Evolutionary conservation across 1,284 basidiomycete genomes (phyloP).

Genomic region (Apiotrichum brassicae): DNA sequence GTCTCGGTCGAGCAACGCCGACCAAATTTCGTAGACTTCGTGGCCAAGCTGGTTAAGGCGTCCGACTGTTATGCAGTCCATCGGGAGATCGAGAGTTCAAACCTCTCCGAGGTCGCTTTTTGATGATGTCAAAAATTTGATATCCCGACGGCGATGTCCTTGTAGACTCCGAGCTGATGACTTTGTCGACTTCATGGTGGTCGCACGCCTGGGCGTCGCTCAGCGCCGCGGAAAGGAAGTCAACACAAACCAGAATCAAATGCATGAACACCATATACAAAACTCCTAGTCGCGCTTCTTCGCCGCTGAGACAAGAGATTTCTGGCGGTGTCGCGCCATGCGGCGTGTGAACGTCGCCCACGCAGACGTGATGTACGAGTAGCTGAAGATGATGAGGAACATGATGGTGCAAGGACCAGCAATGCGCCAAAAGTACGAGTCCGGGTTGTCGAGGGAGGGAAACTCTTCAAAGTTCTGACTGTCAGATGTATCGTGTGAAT

Average conservation of each 20-base stretch:
- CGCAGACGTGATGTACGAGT: conserved; percentile 31
- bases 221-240: too few species aligned
- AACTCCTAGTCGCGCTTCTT: not conserved
- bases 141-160: too few species aligned
- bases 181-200: too few species aligned
- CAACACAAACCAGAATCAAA: too few species aligned
- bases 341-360: conserved; percentile 27
- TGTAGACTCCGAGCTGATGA: too few species aligned
- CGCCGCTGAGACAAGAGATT: not conserved
- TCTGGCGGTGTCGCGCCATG: conserved; percentile 8
- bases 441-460: conserved; percentile 28
- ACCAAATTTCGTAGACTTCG: not conserved
- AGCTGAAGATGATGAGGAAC: conserved; percentile 46
- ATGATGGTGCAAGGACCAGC: conserved; percentile 37
- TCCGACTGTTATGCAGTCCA: too few species aligned
- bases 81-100: too few species aligned
- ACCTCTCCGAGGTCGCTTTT: too few species aligned
- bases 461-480: conserved; percentile 38
- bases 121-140: too few species aligned
- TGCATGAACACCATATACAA: too few species aligned
- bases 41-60: not conserved
- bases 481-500: not conserved
- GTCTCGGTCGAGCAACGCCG: too few species aligned
- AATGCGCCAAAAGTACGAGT: conserved; percentile 44
- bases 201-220: too few species aligned